Evolutionary conservation across 2,329 filamentous ascomycete species (phyloP).

Genomic region (Neophaeococcomyces aloes): DNA sequence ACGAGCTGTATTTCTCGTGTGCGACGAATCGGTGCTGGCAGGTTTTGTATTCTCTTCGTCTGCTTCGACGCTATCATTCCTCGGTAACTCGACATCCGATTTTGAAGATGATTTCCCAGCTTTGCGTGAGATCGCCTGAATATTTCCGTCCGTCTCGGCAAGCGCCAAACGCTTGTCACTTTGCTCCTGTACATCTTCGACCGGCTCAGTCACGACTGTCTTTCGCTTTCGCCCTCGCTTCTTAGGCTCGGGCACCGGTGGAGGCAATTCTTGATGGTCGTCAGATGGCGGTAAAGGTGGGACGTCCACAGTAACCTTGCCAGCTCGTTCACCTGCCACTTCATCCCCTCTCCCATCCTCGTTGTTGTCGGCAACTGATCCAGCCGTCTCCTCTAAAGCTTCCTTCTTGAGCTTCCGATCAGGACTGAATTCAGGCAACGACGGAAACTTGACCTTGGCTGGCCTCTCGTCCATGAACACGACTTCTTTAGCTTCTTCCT

Average conservation of each 20-base stretch:
- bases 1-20: neutral
- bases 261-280: constrained; percentile 9
- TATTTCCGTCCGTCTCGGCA: constrained; percentile 7
- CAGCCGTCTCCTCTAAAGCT: constrained; percentile 7
- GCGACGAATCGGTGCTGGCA: constrained; percentile 1
- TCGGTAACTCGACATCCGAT: neutral
- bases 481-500: constrained; percentile 21
- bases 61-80: no score
- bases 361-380: neutral
- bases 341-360: constrained; percentile 6
- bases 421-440: constrained; percentile 12
- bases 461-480: constrained; percentile 20
- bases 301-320: constrained; percentile 15
- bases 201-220: no score
- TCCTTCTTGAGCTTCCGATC: constrained; percentile 18
- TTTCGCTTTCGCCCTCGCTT: constrained; percentile 21
- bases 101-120: constrained; percentile 11
- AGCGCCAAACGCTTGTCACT: constrained; percentile 2
- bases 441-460: constrained; percentile 15
- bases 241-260: constrained; percentile 14
- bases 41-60: no score
- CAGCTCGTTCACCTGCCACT: neutral
- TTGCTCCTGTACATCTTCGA: constrained; percentile 8
- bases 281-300: constrained; percentile 4
- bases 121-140: constrained; percentile 9